Percentiles rank a stretch among this genome's conserved stretches.
Conservation (phyloP, 306 rosid genomes). For the Cyclanthera cordifolia region DNA sequence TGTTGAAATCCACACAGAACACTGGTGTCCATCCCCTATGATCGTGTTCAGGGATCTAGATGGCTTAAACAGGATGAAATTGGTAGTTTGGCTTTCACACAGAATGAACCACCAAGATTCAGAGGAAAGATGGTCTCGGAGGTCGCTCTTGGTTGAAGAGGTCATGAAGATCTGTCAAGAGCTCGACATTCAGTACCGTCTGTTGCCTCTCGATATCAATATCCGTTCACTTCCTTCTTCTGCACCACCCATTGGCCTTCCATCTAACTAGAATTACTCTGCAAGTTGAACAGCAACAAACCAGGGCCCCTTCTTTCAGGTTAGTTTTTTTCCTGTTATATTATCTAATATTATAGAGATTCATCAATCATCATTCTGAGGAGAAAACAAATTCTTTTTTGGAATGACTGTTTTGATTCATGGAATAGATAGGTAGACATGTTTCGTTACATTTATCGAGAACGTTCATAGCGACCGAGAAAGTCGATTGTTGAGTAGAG, state of each 20-base stretch:
- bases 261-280: background rate
- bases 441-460: background rate
- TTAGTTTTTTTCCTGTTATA: background rate
- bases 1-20: conserved; percentile 69
- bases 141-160: conserved; percentile 63
- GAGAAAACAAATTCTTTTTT: background rate
- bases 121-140: conserved; percentile 58
- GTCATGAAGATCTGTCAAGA: conserved; percentile 58
- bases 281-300: conserved; percentile 23
- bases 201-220: too few species aligned
- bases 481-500: background rate
- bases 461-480: background rate
- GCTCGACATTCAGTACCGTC: conserved; percentile 33
- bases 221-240: too few species aligned
- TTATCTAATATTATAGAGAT: background rate
- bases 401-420: background rate
- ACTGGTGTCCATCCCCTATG: conserved; percentile 64
- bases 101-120: conserved; percentile 75
- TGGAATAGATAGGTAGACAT: background rate
- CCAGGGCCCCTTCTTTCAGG: background rate
- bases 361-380: background rate
- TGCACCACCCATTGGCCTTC: conserved; percentile 24
- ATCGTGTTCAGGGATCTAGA: conserved; percentile 49
- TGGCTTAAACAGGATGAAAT: conserved; percentile 30
- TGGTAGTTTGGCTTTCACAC: conserved; percentile 63